These are phyloP conservation scores for Tephrocybe sp. DNA, from an alignment of 768 basidiomycete species.

Conservation along the genomic window DNA sequence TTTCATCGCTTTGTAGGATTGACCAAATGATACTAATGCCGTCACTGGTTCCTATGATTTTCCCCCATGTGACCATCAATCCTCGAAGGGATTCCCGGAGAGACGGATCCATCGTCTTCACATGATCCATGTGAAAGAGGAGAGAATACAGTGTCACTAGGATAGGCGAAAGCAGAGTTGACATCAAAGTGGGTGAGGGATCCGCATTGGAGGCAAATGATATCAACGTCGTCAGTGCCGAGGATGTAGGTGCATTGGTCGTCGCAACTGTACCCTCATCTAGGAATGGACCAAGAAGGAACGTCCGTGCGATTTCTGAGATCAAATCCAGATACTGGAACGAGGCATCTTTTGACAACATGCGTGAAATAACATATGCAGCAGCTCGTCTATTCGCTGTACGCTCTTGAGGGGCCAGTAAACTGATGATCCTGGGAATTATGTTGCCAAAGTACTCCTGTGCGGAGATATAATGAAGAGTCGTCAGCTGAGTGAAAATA, in stretches of 20 bases:
- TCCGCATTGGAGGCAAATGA: conserved; percentile 73
- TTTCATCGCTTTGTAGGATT: conserved; percentile 50
- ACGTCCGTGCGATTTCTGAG: conserved; percentile 39
- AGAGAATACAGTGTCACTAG: conserved; percentile 67
- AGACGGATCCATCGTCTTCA: conserved; percentile 63
- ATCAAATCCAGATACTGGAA: conserved; percentile 27
- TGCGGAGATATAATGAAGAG: background rate
- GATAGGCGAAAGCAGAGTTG: conserved; percentile 67
- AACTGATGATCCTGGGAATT: conserved; percentile 52
- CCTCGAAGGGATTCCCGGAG: conserved; percentile 59
- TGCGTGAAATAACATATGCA: conserved; percentile 67
- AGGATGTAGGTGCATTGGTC: background rate
- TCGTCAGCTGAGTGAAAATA: conserved; percentile 1
- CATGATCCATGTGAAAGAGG: conserved; percentile 48
- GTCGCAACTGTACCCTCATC: conserved; percentile 2
- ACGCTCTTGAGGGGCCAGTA: conserved; percentile 45
- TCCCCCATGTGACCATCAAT: conserved; percentile 74
- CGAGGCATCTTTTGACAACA: conserved; percentile 45
- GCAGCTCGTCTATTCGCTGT: conserved; percentile 57
- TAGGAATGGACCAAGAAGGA: conserved; percentile 57
- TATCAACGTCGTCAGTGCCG: conserved; percentile 50
- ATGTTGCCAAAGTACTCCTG: conserved; percentile 66
- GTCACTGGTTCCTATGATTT: conserved; percentile 53
- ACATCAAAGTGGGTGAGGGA: conserved; percentile 70
- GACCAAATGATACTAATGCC: conserved; percentile 59